Base-by-base conservation (phyloP, 371 early-diverging fungal genomes). In the Capillidium heterosporum region DNA sequence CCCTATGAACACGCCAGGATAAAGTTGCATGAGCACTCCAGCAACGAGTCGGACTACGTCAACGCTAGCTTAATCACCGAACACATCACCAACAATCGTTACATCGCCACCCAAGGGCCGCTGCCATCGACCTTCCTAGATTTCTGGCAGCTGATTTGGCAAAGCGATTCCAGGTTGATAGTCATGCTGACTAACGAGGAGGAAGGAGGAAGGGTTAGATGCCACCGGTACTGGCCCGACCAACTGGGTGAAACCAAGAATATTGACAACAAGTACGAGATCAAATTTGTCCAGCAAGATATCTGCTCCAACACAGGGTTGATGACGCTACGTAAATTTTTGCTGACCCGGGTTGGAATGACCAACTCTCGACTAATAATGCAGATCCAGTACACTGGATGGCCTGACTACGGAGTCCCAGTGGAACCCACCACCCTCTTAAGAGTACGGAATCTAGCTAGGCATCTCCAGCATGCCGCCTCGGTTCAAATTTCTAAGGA, bases 91-190 rank as follows among this genome's bases (percentile, higher is more conserved):
- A 51, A 59, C 7, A 54, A 61, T 19, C 58, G 61, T 24, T 96
- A 89, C 61, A 91, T 95, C 55, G 88, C 88, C 1, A 79, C 91
- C 1, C 97, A 96, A 66, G 97, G 91, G 0, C 95, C 97, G 7
- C 63, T 89, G 15, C 68, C 70, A 1, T 63, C 72, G 31, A 91
- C 94, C 0, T 61, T 82, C 21, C 67, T 72, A 19, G 91, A 87
- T 59, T 96, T 96, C 60, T 96, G 95, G 95, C 73, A 73, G 27
- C 85, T 92, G 89, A 69, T 85, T 0, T 74, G 80, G 69, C 89
- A 95, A 57, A 77, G 89, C 54, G 54, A 75, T 21, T 68, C 73
- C 0, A 60, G 65, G 1, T 73, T 88, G 10, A 81, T 96, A 57
- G 89, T 93, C 0, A 89, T 91, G 81, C 71, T 96, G 50, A 87